These are phyloP conservation scores for Acacia melanoxylon DNA, from an alignment of 306 rosid species.

Conservation along the genomic window DNA sequence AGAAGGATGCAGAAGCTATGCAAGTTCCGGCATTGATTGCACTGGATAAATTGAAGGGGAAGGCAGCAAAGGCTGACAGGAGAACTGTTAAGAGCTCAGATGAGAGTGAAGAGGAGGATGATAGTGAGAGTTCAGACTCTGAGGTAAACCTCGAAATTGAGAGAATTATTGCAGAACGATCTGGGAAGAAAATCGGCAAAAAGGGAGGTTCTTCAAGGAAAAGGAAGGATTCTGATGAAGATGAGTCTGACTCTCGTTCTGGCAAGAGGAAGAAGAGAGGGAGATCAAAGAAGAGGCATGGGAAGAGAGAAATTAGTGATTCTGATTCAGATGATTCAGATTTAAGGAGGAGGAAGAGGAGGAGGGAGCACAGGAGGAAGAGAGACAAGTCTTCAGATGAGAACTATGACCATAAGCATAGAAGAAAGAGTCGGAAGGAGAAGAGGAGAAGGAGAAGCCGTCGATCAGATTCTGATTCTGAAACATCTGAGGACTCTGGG, in stretches of 20 bases:
- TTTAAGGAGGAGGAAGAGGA: constrained; percentile 56
- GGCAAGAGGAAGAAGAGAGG: constrained; percentile 66
- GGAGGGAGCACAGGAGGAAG: constrained; percentile 53
- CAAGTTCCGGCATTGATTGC: constrained; percentile 58
- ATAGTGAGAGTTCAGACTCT: constrained; percentile 70
- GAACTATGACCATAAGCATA: constrained; percentile 31
- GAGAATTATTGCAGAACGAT: constrained; percentile 66
- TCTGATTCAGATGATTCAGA: constrained; percentile 65
- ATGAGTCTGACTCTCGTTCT: constrained; percentile 49
- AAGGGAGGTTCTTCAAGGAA: constrained; percentile 52
- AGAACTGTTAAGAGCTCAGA: constrained; percentile 51
- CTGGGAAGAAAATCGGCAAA: constrained; percentile 50
- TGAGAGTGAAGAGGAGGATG: constrained; percentile 69
- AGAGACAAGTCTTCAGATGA: constrained; percentile 41
- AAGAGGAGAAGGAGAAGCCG: constrained; percentile 45
- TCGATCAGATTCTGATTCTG: constrained; percentile 61
- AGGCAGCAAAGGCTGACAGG: constrained; percentile 44
- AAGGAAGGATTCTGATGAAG: constrained; percentile 46
- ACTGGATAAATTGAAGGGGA: constrained; percentile 66
- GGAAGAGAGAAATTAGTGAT: constrained; percentile 56
- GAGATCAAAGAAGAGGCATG: constrained; percentile 75
- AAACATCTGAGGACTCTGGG: constrained; percentile 60
- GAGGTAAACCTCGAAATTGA: constrained; percentile 79
- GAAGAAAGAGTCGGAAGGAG: constrained; percentile 53
- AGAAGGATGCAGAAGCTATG: constrained; percentile 61